Percentiles rank a stretch among this genome's conserved stretches.
Evolutionary conservation across 805 yeast genomes (phyloP).

Genomic region (Suhomyces canberraensis): DNA sequence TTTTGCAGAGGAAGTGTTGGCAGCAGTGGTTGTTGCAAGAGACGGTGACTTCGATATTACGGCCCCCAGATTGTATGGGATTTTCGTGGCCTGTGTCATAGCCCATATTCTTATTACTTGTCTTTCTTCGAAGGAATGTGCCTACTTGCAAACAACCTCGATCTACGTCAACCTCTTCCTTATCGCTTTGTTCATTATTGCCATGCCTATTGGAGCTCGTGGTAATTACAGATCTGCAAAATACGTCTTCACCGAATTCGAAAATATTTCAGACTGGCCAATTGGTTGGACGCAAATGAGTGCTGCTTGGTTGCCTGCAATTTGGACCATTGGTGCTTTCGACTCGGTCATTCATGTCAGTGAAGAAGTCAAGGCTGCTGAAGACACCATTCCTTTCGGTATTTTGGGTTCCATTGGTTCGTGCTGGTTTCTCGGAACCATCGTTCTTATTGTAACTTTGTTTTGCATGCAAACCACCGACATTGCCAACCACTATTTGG

Average conservation of each 20-base stretch:
- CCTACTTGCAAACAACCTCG: slow-evolving; percentile 26
- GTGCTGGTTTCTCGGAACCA: slow-evolving; percentile 29
- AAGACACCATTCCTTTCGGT: slow-evolving; percentile 41
- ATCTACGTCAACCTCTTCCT: slow-evolving; percentile 21
- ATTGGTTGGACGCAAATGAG: slow-evolving; percentile 23
- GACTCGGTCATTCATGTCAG: slow-evolving; percentile 42
- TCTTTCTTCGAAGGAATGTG: slow-evolving; percentile 20
- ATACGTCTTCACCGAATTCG: slow-evolving; percentile 22
- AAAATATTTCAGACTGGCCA: slow-evolving; percentile 27
- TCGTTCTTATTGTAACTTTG: slow-evolving; percentile 37
- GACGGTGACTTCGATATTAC: slow-evolving; percentile 29
- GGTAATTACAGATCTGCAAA: slow-evolving; percentile 31
- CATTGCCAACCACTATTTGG: slow-evolving; percentile 21
- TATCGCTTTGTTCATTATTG: slow-evolving; percentile 23
- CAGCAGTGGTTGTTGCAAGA: slow-evolving; percentile 25
- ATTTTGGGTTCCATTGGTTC: slow-evolving; percentile 33
- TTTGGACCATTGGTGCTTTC: slow-evolving; percentile 39
- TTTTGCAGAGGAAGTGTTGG: slow-evolving; percentile 25
- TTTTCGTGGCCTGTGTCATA: slow-evolving; percentile 27
- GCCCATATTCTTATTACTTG: slow-evolving; percentile 23
- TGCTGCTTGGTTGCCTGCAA: slow-evolving; percentile 33
- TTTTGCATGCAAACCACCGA: slow-evolving; percentile 32
- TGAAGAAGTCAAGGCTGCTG: slow-evolving; percentile 39
- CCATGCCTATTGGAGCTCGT: slow-evolving; percentile 28
- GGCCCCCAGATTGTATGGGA: slow-evolving; percentile 26